Evolutionary conservation across 164 flowering plant genomes (phyloP), one percentile per base, ranked within the genome.

Genomic region (Tetrastigma voinierianum): DNA sequence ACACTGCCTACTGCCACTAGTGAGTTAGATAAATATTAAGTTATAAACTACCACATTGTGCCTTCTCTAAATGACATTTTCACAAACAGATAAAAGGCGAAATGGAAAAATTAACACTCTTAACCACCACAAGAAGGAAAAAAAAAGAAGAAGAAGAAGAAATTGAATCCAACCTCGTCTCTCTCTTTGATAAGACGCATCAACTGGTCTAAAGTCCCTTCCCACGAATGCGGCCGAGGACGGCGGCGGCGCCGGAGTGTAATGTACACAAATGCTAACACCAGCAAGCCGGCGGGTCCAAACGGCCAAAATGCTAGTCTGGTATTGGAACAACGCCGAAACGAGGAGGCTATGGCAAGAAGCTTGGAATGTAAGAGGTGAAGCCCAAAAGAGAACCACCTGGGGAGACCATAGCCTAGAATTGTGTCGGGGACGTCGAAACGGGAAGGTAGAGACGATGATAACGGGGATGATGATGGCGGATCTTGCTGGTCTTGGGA

Each of bases 91-190:
- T 58, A 47, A 47, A 15, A 32, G 20, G 15, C 16, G 40, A 32
- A 32, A 32, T 3, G 40, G 40, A 7, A 32, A 32, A 32, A 32
- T 32, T 32, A 3, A 1, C 5, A 2, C 40, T 32, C 0, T 3
- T 32, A 32, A 32, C 40, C 40, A 4, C 40, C n/a, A n/a, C n/a
- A n/a, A n/a, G n/a, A n/a, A n/a, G n/a, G n/a, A n/a, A n/a, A n/a
- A n/a, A n/a, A n/a, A n/a, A n/a, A n/a, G n/a, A n/a, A n/a, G n/a
- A 32, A 32, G 40, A 9, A 17, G 14, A 23, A 16, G 53, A 66
- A 61, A 20, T 10, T 3, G 48, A 60, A 64, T 67, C 77, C 1
- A 68, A 81, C 87, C 83, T 77, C 78, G 49, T 83, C 86, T 69
- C 65, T 74, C 63, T 74, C 81, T 40, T 61, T 76, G 20, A 83